These are phyloP conservation scores for Tetradesmus lagerheimii DNA, from an alignment of 139 green algal species.

Conservation along the genomic window DNA sequence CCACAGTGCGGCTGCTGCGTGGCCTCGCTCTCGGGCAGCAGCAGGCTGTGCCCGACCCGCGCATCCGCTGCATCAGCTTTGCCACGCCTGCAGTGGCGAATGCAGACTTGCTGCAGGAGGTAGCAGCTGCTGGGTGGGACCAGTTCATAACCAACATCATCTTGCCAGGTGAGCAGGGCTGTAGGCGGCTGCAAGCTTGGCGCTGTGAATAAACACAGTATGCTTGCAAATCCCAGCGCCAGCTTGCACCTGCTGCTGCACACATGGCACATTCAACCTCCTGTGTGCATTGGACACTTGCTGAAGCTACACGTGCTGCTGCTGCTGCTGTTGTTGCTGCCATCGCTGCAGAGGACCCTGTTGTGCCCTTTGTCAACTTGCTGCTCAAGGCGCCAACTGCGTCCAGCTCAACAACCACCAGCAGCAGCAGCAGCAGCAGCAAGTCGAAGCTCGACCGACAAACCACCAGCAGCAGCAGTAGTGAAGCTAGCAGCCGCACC, in stretches of 20 bases:
- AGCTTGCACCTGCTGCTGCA: no score
- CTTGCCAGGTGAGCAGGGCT: conserved; percentile 21
- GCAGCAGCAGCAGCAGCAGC: conserved; percentile 6
- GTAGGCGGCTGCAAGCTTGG: neutral
- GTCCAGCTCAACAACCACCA: neutral
- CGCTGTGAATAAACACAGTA: neutral
- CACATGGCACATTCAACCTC: no score
- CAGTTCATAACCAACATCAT: conserved; percentile 48
- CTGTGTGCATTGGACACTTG: no score
- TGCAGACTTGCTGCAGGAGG: conserved; percentile 30
- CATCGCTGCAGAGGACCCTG: conserved; percentile 44
- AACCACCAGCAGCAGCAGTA: neutral
- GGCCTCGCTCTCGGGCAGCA: neutral
- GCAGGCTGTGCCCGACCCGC: neutral
- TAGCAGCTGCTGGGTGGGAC: conserved; percentile 43
- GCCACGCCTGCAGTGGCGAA: conserved; percentile 44
- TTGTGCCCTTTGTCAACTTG: conserved; percentile 46
- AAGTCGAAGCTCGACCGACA: neutral
- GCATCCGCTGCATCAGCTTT: conserved; percentile 50
- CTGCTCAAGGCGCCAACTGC: conserved; percentile 35
- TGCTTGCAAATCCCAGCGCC: neutral
- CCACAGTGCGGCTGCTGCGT: conserved; percentile 36
- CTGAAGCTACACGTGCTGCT: neutral
- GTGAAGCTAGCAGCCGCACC: neutral
- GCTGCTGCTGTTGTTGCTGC: neutral